Evolutionary conservation across 208 protist genomes (phyloP).

Genomic region (Leptomonas seymouri): DNA sequence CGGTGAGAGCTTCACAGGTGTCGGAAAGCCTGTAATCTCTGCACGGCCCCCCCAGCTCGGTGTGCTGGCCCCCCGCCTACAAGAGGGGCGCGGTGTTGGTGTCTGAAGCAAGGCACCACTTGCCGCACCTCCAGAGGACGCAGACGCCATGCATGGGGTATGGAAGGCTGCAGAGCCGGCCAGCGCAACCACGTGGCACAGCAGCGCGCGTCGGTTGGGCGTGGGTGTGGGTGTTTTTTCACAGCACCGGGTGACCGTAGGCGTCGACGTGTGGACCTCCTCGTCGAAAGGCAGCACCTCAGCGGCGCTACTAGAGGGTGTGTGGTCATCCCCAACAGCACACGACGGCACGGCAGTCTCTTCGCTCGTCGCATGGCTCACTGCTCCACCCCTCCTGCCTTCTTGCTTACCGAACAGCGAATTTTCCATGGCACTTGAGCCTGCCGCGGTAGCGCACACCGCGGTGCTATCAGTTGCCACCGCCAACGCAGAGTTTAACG

Average conservation of each 20-base stretch:
- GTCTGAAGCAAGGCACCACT: background rate
- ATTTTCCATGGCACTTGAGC: background rate
- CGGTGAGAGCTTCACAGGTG: constrained; percentile 60
- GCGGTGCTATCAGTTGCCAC: background rate
- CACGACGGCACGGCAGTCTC: background rate
- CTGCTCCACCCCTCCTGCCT: background rate
- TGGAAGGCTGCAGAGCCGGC: constrained; percentile 6
- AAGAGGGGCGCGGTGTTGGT: constrained; percentile 3
- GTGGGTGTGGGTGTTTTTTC: constrained; percentile 13
- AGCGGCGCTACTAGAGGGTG: background rate
- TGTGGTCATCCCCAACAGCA: background rate
- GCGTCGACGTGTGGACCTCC: background rate
- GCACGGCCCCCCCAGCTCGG: constrained; percentile 24
- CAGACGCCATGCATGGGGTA: constrained; percentile 13
- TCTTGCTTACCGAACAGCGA: background rate
- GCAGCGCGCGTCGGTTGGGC: constrained; percentile 8
- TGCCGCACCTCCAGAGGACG: background rate
- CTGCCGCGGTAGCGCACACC: background rate
- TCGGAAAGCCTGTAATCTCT: constrained; percentile 52
- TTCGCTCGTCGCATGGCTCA: background rate
- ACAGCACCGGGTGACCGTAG: background rate
- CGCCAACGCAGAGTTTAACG: background rate
- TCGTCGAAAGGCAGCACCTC: background rate
- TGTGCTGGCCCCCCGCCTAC: constrained; percentile 7
- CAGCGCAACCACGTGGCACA: constrained; percentile 6